Percentiles rank a stretch among this genome's conserved stretches.
Conservation (phyloP, 495 filamentous ascomycete genomes). For the Margaritispora aquatica region DNA sequence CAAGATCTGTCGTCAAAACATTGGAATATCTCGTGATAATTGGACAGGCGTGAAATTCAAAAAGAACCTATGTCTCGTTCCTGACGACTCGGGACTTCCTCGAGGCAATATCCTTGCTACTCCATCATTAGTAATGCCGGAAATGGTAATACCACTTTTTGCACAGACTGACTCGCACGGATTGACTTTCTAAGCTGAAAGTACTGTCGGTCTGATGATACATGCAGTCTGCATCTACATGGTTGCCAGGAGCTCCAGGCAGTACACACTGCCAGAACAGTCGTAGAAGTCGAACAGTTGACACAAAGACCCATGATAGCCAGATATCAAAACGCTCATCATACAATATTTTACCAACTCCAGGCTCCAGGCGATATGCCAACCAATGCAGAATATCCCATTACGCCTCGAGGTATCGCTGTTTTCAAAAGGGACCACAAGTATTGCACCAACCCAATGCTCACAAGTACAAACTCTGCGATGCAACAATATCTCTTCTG, state of each 20-base stretch:
- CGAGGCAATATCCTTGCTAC: background rate
- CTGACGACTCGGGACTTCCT: background rate
- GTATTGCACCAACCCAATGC: slow-evolving; percentile 1
- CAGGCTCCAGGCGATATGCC: background rate
- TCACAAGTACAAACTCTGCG: slow-evolving; percentile 85
- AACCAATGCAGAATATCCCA: background rate
- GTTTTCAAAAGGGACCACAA: background rate
- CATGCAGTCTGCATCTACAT: background rate
- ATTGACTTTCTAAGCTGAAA: background rate
- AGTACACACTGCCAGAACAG: background rate
- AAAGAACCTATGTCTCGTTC: background rate
- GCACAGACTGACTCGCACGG: background rate
- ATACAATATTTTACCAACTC: background rate
- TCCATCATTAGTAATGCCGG: background rate
- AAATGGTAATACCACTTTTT: background rate
- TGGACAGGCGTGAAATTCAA: background rate
- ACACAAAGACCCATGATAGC: background rate
- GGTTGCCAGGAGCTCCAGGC: background rate
- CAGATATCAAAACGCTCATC: background rate
- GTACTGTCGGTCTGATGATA: background rate
- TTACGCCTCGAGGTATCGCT: background rate
- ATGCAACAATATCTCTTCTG: slow-evolving; percentile 84
- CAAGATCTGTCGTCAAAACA: background rate
- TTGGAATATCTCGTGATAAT: background rate
- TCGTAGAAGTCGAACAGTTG: background rate